A percentile compares a stretch with the other conserved stretches of the same genome.
phyloP scores from a whole-genome alignment of 441 rosid species.

The Corymbia calophylla region DNA sequence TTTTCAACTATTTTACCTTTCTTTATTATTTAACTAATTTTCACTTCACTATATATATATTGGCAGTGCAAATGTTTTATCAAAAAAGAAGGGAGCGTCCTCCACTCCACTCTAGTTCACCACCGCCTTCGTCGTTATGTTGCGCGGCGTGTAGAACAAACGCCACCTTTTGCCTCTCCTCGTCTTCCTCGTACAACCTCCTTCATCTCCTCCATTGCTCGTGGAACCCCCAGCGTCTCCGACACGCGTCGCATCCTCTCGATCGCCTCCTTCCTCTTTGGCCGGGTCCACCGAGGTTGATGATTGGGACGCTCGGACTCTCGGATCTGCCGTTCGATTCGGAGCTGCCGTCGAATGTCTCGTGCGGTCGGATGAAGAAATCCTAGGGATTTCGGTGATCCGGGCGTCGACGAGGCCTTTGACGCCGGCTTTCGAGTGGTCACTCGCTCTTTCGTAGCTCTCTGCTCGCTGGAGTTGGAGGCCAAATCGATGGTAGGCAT shows the following conservation, averaged over 20 bases:
- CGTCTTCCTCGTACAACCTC: conserved; percentile 28
- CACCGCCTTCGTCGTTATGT: neutral
- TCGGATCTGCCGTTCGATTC: neutral
- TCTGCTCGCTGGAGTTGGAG: neutral
- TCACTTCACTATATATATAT: rapidly evolving
- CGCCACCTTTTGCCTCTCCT: conserved; percentile 32
- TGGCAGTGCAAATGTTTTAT: neutral
- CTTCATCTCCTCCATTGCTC: conserved; percentile 35
- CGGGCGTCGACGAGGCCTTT: neutral
- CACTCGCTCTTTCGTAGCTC: neutral
- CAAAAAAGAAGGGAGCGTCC: neutral
- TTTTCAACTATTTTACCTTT: neutral
- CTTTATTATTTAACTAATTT: neutral
- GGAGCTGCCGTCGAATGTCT: neutral
- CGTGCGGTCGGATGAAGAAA: neutral
- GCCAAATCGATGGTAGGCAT: neutral
- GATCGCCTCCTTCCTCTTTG: neutral
- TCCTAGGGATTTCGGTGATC: neutral
- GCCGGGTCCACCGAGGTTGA: neutral
- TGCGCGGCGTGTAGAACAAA: conserved; percentile 1
- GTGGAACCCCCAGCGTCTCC: conserved; percentile 50
- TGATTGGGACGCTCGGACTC: neutral
- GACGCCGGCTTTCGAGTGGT: neutral
- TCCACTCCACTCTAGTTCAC: neutral
- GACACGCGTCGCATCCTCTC: neutral